Percentiles rank a stretch among this genome's conserved stretches.
phyloP scores from a whole-genome alignment of 2,329 filamentous ascomycete genomes.

The Penicillium vulpinum region DNA sequence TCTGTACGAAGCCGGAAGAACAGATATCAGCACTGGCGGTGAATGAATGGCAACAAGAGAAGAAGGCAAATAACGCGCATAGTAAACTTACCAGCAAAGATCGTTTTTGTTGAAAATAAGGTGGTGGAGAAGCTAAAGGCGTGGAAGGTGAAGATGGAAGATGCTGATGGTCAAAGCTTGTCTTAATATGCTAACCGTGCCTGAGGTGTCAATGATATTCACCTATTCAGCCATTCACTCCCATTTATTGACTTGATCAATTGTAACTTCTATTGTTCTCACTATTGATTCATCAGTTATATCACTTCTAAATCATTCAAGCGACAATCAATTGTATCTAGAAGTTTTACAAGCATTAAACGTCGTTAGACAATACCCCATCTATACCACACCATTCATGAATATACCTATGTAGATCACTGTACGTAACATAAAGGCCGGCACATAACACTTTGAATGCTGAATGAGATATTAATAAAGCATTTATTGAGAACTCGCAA shows the following conservation, averaged over 20 bases:
- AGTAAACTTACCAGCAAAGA: constrained; percentile 17
- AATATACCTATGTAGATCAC: too few species aligned
- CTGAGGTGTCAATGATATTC: constrained; percentile 21
- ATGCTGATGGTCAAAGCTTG: constrained; percentile 21
- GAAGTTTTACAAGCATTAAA: not conserved
- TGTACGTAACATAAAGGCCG: too few species aligned
- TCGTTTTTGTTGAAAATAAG: constrained; percentile 8
- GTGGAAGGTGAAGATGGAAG: constrained; percentile 18
- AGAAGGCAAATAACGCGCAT: not conserved
- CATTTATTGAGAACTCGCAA: not conserved
- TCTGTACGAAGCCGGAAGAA: constrained; percentile 9
- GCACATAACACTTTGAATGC: too few species aligned
- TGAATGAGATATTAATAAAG: too few species aligned
- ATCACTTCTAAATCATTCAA: not conserved
- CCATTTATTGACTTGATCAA: not conserved
- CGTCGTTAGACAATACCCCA: not conserved
- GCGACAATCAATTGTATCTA: not conserved
- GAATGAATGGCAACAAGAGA: not conserved
- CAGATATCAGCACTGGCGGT: constrained; percentile 16
- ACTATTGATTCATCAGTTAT: not conserved
- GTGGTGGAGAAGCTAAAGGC: constrained; percentile 4
- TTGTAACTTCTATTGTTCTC: not conserved
- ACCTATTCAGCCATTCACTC: not conserved
- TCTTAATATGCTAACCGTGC: constrained; percentile 6
- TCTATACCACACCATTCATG: not conserved